Base-by-base conservation (phyloP, 805 yeast genomes). In the Cyberlindnera maclurae region DNA sequence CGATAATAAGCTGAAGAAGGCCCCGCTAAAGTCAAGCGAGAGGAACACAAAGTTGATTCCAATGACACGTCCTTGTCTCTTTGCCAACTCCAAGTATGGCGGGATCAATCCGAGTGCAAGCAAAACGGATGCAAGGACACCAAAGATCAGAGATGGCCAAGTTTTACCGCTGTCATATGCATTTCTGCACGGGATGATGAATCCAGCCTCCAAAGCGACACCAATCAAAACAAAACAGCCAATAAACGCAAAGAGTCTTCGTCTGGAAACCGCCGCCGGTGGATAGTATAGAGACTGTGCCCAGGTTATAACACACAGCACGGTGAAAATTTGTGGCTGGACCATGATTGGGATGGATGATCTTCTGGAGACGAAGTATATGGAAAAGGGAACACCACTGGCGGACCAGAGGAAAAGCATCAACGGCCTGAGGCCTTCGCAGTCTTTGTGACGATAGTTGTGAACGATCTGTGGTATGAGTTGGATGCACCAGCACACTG, bases 401-500 rank as follows among this genome's bases (percentile, higher is more conserved):
- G 63, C 54, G 11, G 49, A 29, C 96, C 96, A 89, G n/a, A 87
- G 60, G 38, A 86, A 73, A 71, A 86, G 68, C 96, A 89, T 88
- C 20, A 73, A 12, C 5, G 89, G 87, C 1, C 93, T 95, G 3
- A 89, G 59, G 0, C 97, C 97, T 15, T 79, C 82, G 42, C 95
- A 83, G 53, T 86, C 76, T 51, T 90, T 87, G 6, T 71, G 72
- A 44, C 70, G 68, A 62, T 74, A 87, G 55, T 90, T 89, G 53
- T 78, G 70, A 34, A 77, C 66, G 37, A 88, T 81, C 55, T 85
- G 97, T 3, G 97, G 97, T 1, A 87, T 68, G 48, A 89, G 62
- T 60, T 90, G 97, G 49, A 89, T 67, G 58, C 97, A 89, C 97
- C 97, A 90, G 38, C 84, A 70, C 2, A 89, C 77, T 0, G 97